phyloP scores from a whole-genome alignment of 2,329 filamentous ascomycete species.

The Colletotrichum simmondsii region DNA sequence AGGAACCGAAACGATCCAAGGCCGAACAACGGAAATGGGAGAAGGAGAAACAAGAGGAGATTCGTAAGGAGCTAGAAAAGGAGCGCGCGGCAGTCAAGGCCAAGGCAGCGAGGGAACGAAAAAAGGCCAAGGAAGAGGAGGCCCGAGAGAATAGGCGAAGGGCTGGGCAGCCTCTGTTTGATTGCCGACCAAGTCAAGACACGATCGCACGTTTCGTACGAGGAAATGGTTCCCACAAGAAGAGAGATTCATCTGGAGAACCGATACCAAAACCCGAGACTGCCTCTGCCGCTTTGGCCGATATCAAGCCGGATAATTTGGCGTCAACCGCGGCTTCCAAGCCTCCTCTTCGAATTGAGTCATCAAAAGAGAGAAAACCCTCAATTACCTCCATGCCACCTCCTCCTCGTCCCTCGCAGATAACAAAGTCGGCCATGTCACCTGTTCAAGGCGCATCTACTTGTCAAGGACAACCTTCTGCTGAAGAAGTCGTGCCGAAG shows the following conservation, averaged over 20 bases:
- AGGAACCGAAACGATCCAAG: conserved; percentile 53
- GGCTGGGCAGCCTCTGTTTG: conserved; percentile 64
- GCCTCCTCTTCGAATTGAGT: background rate
- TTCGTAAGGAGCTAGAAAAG: conserved; percentile 62
- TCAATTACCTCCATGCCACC: background rate
- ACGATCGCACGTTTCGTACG: conserved; percentile 65
- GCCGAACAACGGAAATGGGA: conserved; percentile 53
- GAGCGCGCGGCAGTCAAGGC: conserved; percentile 61
- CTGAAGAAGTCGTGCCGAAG: background rate
- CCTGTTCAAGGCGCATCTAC: background rate
- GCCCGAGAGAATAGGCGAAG: conserved; percentile 61
- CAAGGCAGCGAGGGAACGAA: conserved; percentile 62
- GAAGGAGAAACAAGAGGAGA: conserved; percentile 60
- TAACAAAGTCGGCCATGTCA: background rate
- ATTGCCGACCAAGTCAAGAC: conserved; percentile 66
- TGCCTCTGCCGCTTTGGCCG: background rate
- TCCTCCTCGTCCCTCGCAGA: conserved; percentile 7
- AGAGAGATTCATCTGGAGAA: conserved; percentile 38
- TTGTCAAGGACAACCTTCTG: background rate
- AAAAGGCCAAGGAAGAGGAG: conserved; percentile 63
- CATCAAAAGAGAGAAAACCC: background rate
- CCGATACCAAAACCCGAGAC: conserved; percentile 2
- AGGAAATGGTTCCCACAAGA: conserved; percentile 44
- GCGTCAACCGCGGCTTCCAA: background rate
- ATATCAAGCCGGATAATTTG: conserved; percentile 19